phyloP scores from a whole-genome alignment of 352 stramenopile genomes.

The Globisporangium splendens region DNA sequence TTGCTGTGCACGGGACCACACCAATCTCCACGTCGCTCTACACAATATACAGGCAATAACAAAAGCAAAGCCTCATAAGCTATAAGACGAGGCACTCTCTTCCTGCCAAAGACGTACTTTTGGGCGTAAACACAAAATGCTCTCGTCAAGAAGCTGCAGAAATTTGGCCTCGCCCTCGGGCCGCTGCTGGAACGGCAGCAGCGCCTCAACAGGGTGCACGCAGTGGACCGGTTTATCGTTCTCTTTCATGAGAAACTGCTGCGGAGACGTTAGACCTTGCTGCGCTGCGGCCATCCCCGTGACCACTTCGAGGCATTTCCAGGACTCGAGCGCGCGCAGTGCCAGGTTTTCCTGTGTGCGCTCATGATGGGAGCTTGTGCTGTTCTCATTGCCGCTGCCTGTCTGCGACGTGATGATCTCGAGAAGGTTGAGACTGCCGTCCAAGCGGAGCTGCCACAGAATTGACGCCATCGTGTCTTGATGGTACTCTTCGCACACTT shows the following conservation, averaged over 20 bases:
- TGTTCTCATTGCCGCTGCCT: not conserved
- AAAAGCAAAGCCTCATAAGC: not conserved
- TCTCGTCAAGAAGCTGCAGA: constrained; percentile 50
- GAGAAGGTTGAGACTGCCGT: constrained; percentile 28
- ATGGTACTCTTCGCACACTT: constrained; percentile 40
- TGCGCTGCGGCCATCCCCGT: constrained; percentile 20
- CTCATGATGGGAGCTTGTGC: too few species aligned
- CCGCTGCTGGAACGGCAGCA: constrained; percentile 60
- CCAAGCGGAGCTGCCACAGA: constrained; percentile 32
- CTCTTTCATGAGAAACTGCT: constrained; percentile 37
- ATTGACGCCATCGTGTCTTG: constrained; percentile 25
- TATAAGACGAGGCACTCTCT: not conserved
- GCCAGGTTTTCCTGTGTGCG: constrained; percentile 17
- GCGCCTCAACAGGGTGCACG: constrained; percentile 43
- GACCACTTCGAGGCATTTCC: constrained; percentile 66
- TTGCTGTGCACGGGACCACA: constrained; percentile 54
- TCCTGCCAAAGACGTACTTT: constrained; percentile 29
- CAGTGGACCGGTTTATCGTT: constrained; percentile 42
- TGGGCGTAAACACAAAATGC: constrained; percentile 53
- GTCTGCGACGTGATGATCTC: not conserved
- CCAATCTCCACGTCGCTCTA: constrained; percentile 67
- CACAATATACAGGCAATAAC: not conserved
- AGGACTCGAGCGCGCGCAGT: constrained; percentile 56
- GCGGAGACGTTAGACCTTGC: constrained; percentile 30
- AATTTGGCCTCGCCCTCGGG: constrained; percentile 62